Percentiles rank a stretch among this genome's conserved stretches.
phyloP scores from a whole-genome alignment of 2,329 filamentous ascomycete genomes.

The Hymenoscyphus linearis region DNA sequence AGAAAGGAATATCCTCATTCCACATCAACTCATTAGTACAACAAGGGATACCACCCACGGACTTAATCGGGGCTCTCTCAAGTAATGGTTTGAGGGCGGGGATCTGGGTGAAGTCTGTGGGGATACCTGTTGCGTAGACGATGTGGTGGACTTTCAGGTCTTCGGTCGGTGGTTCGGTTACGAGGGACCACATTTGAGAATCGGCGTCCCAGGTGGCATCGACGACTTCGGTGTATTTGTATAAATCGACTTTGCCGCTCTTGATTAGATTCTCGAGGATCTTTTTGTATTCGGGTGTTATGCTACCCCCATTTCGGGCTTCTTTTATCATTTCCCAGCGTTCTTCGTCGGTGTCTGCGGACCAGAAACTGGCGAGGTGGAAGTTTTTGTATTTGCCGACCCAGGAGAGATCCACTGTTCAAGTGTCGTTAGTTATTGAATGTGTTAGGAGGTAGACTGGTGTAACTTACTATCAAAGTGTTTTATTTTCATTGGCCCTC shows the following conservation, averaged over 20 bases:
- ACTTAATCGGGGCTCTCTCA: conserved; percentile 54
- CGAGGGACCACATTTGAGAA: conserved; percentile 45
- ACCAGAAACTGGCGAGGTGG: conserved; percentile 73
- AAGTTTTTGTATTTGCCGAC: conserved; percentile 78
- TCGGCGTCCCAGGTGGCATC: conserved; percentile 45
- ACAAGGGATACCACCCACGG: conserved; percentile 63
- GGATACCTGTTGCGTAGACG: conserved; percentile 59
- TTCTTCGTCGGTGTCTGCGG: conserved; percentile 65
- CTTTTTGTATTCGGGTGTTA: conserved; percentile 47
- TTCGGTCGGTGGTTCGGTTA: conserved; percentile 46
- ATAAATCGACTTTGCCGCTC: conserved; percentile 12
- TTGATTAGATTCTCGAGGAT: conserved; percentile 15
- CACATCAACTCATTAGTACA: conserved; percentile 74
- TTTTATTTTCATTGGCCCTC: conserved; percentile 55
- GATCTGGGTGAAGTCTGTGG: conserved; percentile 55
- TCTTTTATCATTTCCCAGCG: conserved; percentile 58
- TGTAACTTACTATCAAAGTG: conserved; percentile 55
- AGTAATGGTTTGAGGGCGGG: conserved; percentile 57
- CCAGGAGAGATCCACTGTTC: conserved; percentile 60
- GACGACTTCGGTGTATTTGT: conserved; percentile 35
- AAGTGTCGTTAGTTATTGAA: neutral
- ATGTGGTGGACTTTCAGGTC: conserved; percentile 42
- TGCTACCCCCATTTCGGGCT: conserved; percentile 71
- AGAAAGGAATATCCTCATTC: conserved; percentile 66
- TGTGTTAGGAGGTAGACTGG: neutral